A percentile compares a stretch with the other conserved stretches of the same genome.
Evolutionary conservation across 805 yeast species (phyloP).

Genomic region (Wickerhamomyces mucosus): DNA sequence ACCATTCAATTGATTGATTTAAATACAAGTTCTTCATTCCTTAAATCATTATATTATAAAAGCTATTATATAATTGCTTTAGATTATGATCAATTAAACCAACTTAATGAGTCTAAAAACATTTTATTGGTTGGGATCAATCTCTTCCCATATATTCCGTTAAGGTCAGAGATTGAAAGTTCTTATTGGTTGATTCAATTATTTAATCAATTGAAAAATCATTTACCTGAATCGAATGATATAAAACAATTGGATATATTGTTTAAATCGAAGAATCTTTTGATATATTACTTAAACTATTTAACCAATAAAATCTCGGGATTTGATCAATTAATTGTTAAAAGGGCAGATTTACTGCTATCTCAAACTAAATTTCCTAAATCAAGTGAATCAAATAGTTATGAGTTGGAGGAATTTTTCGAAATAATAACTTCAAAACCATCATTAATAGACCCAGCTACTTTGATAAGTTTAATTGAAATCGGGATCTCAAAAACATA

Average conservation of each 20-base stretch:
- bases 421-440: slow-evolving; percentile 14
- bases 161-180: slow-evolving; percentile 13
- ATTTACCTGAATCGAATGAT: not conserved
- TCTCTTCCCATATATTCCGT: slow-evolving; percentile 7
- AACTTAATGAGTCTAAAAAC: slow-evolving; percentile 1
- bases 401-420: slow-evolving; percentile 24
- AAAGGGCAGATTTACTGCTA: slow-evolving; percentile 12
- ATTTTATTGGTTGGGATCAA: slow-evolving; percentile 10
- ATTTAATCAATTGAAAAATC: slow-evolving; percentile 4
- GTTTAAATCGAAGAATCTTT: slow-evolving; percentile 10
- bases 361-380: slow-evolving; percentile 31
- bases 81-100: not conserved
- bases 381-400: slow-evolving; percentile 28
- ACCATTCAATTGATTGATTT: not conserved
- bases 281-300: slow-evolving; percentile 9
- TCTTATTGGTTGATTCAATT: slow-evolving; percentile 11
- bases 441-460: slow-evolving; percentile 10
- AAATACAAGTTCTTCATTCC: not conserved
- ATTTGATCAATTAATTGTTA: slow-evolving; percentile 5
- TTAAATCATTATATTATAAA: slow-evolving; percentile 1
- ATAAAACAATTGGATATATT: slow-evolving; percentile 3
- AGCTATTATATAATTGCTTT: not conserved
- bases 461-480: slow-evolving; percentile 16
- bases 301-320: slow-evolving; percentile 1
- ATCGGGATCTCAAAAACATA: slow-evolving; percentile 34